Base-by-base conservation (phyloP, 2,329 filamentous ascomycete genomes). In the Mycosphaerella sp. region DNA sequence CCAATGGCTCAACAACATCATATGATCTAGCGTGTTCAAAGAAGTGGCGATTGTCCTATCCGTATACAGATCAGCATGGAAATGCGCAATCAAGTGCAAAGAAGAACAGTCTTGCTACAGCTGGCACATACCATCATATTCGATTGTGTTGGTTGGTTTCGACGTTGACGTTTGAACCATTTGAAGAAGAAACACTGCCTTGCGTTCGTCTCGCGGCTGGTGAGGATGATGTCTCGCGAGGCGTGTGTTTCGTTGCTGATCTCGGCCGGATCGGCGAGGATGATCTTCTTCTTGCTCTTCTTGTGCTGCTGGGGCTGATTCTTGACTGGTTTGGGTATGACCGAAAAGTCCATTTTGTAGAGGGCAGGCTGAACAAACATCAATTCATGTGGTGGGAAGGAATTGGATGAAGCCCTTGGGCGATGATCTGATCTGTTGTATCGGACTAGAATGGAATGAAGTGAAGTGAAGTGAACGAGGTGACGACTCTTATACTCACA, bases 1-100 rank as follows among this genome's bases (percentile, higher is more conserved):
- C 43, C 12, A 53, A 30, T 10, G 51, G 51, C 51, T 53, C 45
- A 25, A 53, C 41, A 13, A 41, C 9, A 28, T 53, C 51, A 21
- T 45, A 49, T 14, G 51, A 36, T 39, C 51, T 35, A 12, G 51
- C 51, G 30, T 45, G 41, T 27, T 53, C 51, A 41, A 53, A 53
- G 21, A 49, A 53, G 13, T 46, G 32, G 27, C 51, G 46, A 34
- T 49, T 41, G 12, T 44, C 37, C 51, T 53, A 18, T 9, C 32
- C 45, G 12, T n/a, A n/a, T n/a, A n/a, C n/a, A n/a, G n/a, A 21
- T 21, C 21, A 21, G 21, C 21, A 21, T 21, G 2, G 21, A 6
- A 21, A 6, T 21, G 21, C 4, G 4, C 6, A 2, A 21, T 21
- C 4, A 2, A 21, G 1, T 21, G 2, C n/a, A n/a, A n/a, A n/a